Conservation (phyloP, 495 filamentous ascomycete species). For the Tuber magnatum region DNA sequence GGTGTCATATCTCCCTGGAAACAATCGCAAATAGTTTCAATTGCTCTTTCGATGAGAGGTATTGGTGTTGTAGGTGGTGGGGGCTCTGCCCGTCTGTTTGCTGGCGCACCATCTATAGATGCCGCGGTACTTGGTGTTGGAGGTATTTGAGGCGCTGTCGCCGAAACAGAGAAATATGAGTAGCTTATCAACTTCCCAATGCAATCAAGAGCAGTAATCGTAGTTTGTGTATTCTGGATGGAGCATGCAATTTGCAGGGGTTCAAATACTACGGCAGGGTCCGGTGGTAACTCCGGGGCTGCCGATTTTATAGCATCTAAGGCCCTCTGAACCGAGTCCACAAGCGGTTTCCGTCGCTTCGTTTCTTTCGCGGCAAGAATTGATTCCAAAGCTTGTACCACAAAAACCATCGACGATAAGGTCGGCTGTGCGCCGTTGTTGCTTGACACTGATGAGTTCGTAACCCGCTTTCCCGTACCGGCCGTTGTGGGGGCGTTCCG, state of each 20-base stretch:
- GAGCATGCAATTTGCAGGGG: conserved; percentile 83
- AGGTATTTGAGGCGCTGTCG: conserved; percentile 46
- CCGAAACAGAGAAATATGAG: conserved; percentile 79
- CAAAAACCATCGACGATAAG: conserved; percentile 90
- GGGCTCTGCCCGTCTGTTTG: conserved; percentile 49
- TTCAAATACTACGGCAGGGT: conserved; percentile 85
- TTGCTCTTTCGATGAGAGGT: conserved; percentile 89
- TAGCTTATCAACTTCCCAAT: conserved; percentile 98
- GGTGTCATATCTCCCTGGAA: conserved; percentile 92
- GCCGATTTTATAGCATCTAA: conserved; percentile 72
- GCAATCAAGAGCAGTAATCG: conserved; percentile 88
- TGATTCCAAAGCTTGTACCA: conserved; percentile 81
- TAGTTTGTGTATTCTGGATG: conserved; percentile 69
- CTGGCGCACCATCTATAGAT: conserved; percentile 24
- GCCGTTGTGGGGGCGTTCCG: conserved; percentile 21
- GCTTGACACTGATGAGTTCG: conserved; percentile 28
- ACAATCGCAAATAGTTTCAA: conserved; percentile 98
- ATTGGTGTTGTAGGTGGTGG: conserved; percentile 45
- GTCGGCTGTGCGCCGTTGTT: conserved; percentile 46
- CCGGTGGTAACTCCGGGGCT: conserved; percentile 58
- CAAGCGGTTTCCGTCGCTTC: conserved; percentile 67
- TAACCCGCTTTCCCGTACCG: conserved; percentile 17
- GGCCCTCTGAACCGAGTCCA: conserved; percentile 70
- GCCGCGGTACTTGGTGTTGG: conserved; percentile 6
- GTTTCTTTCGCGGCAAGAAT: conserved; percentile 87